phyloP scores from a whole-genome alignment of 2,329 filamentous ascomycete genomes.

The Hymenoscyphus occultus region DNA sequence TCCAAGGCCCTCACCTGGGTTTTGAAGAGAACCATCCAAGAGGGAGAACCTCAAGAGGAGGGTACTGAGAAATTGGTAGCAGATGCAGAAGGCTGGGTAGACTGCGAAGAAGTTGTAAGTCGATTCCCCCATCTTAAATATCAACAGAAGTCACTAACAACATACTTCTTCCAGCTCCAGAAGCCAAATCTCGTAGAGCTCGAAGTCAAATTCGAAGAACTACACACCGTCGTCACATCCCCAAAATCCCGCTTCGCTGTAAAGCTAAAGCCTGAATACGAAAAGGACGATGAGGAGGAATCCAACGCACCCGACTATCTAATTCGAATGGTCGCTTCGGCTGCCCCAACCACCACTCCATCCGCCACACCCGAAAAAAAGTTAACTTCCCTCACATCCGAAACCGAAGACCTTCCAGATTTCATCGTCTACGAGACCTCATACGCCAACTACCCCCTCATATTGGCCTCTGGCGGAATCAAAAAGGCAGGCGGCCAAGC shows the following conservation, averaged over 20 bases:
- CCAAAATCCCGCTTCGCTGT: constrained; percentile 41
- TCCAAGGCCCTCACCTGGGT: constrained; percentile 44
- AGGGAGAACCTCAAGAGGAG: constrained; percentile 39
- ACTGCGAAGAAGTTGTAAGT: constrained; percentile 43
- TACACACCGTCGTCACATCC: constrained; percentile 38
- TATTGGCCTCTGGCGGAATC: constrained; percentile 42
- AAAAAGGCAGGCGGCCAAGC: constrained; percentile 42
- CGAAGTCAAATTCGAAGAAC: constrained; percentile 38
- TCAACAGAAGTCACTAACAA: constrained; percentile 2
- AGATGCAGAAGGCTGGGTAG: constrained; percentile 43
- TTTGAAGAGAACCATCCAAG: constrained; percentile 40
- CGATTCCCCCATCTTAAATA: constrained; percentile 24
- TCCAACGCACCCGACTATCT: constrained; percentile 35
- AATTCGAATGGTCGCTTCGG: constrained; percentile 36
- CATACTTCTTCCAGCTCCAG: constrained; percentile 33
- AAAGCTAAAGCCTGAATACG: constrained; percentile 33
- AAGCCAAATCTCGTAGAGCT: constrained; percentile 39
- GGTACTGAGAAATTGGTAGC: constrained; percentile 39
- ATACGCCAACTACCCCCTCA: constrained; percentile 44
- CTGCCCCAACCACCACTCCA: constrained; percentile 21
- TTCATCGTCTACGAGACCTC: constrained; percentile 46
- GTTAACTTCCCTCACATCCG: constrained; percentile 36
- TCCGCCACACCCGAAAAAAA: constrained; percentile 24
- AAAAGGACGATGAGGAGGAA: constrained; percentile 29
- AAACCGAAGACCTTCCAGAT: constrained; percentile 40